These are phyloP conservation scores for Salvia miltiorrhiza DNA, from an alignment of 257 asterid species.

Conservation along the genomic window DNA sequence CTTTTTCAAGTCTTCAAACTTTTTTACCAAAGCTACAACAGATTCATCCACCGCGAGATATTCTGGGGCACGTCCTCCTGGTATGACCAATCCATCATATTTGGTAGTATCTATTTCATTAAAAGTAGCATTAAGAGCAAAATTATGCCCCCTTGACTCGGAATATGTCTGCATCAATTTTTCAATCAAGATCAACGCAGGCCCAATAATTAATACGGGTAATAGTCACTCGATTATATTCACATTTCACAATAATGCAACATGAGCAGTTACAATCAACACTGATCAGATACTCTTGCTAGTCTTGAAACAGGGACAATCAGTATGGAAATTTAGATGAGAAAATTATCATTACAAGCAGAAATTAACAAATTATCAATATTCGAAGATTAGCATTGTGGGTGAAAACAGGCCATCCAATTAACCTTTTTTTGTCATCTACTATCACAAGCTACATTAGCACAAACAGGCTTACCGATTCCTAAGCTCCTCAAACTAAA, in stretches of 20 bases:
- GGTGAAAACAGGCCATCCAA: not conserved
- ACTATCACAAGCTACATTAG: not conserved
- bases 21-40: slow-evolving; percentile 56
- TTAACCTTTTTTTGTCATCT: not conserved
- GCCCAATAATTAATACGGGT: not conserved
- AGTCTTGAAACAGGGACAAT: not conserved
- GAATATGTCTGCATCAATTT: slow-evolving; percentile 70
- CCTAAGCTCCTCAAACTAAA: not conserved
- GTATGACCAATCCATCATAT: slow-evolving; percentile 83
- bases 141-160: slow-evolving; percentile 88
- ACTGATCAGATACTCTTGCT: not conserved
- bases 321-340: not conserved
- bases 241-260: not conserved
- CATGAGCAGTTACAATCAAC: not conserved
- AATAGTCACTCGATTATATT: not conserved
- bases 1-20: slow-evolving; percentile 44
- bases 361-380: not conserved
- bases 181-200: slow-evolving; percentile 6
- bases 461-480: not conserved
- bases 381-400: not conserved
- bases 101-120: slow-evolving; percentile 58
- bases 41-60: slow-evolving; percentile 77
- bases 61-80: slow-evolving; percentile 99
- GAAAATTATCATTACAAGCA: not conserved
- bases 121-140: slow-evolving; percentile 78